Conservation (phyloP, 2,329 filamentous ascomycete genomes). For the Calonectria hawksworthii region DNA sequence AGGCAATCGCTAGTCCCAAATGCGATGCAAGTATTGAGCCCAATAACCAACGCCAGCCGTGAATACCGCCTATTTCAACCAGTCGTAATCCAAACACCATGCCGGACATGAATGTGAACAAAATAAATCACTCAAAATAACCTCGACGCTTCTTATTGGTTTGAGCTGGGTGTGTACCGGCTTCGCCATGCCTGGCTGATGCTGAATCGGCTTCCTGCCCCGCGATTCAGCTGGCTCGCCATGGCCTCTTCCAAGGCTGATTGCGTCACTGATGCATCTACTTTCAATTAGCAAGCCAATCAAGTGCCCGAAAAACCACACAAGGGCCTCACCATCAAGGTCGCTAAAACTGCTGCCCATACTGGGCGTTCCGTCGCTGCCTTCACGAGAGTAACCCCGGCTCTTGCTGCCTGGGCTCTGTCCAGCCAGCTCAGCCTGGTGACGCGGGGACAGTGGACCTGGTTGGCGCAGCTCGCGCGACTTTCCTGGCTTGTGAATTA, state of each 20-base stretch:
- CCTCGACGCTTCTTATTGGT: constrained; percentile 39
- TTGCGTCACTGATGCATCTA: constrained; percentile 85
- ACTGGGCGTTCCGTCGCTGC: constrained; percentile 81
- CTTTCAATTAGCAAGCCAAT: constrained; percentile 16
- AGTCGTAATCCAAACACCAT: constrained; percentile 40
- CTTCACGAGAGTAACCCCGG: constrained; percentile 68
- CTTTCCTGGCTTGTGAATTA: constrained; percentile 49
- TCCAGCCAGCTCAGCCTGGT: constrained; percentile 69
- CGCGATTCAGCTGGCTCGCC: constrained; percentile 65
- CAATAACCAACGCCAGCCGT: constrained; percentile 40
- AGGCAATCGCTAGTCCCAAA: constrained; percentile 25
- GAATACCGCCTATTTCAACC: constrained; percentile 32
- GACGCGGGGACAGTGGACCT: constrained; percentile 69
- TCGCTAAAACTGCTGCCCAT: constrained; percentile 92
- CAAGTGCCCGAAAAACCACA: constrained; percentile 11
- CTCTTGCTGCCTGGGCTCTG: constrained; percentile 66
- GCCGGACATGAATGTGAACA: constrained; percentile 32
- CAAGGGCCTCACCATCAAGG: constrained; percentile 73
- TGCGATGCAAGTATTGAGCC: constrained; percentile 17
- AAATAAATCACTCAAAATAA: constrained; percentile 25
- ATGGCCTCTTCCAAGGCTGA: constrained; percentile 84
- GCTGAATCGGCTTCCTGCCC: constrained; percentile 67
- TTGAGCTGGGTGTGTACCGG: constrained; percentile 64
- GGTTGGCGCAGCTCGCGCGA: constrained; percentile 52
- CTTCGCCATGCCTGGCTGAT: constrained; percentile 78